Evolutionary conservation across 805 yeast genomes (phyloP), one percentile per base, ranked within the genome.

Genomic region (Candida wancherniae): DNA sequence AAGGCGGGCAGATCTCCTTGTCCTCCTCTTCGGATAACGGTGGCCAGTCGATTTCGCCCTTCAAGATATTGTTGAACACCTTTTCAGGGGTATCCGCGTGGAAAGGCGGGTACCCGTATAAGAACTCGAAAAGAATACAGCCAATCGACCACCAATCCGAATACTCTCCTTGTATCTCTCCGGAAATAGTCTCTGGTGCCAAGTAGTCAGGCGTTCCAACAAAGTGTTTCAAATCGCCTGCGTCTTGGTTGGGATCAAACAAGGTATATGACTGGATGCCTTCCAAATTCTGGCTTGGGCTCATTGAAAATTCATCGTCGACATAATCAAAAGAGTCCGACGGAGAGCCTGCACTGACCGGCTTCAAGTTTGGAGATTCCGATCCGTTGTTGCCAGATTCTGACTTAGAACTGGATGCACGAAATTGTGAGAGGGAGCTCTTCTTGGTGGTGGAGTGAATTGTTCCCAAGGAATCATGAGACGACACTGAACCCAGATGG

Each of bases 131-230:
- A 34, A 90, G 58, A 9, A 92, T 86, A 56, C 97, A 90, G 0
- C 99, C 99, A 19, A 90, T 74, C 2, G 97, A 85, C 99, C 99
- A 92, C 98, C 98, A 88, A 61, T 88, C 97, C n/a, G 90, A 78
- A 40, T 79, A 73, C 41, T 77, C 87, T 39, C 79, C 84, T 53
- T 90, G 96, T 0, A 84, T 81, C 1, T 71, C 67, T 22, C 97
- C 97, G 24, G 72, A 66, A 39, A 92, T 86, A 0, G 96, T 88
- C 53, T 92, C 99, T 0, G 99, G 99, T 0, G 99, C 94, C 22
- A 94, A 70, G 56, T 92, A 92, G 54, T 92, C 98, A 0, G 99
- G 99, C 0, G 99, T 92, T 0, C 99, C 99, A 19, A 87, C 95
- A 48, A 90, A 88, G 39, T 71, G 73, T 45, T 77, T 73, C 15